Evolutionary conservation across 805 yeast genomes (phyloP).

Genomic region (Ogataea neopini): DNA sequence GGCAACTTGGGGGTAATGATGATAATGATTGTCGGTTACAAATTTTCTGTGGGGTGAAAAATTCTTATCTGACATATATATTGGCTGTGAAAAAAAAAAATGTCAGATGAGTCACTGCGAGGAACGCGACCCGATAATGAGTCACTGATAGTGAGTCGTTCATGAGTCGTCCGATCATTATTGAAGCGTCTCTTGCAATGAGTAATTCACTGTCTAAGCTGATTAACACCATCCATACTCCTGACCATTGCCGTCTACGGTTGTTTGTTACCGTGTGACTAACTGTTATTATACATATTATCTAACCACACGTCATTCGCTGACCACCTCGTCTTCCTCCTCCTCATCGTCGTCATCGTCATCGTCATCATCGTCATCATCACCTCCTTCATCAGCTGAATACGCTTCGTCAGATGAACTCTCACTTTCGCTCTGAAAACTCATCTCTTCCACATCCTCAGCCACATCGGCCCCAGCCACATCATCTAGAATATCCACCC

Average conservation of each 20-base stretch:
- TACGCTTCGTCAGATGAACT: slow-evolving; percentile 1
- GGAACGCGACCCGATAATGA: no score
- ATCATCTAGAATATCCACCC: background rate
- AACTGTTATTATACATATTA: no score
- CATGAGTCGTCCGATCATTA: no score
- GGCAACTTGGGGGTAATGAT: no score
- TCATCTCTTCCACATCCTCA: slow-evolving; percentile 1
- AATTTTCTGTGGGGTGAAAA: background rate
- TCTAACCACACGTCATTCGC: no score
- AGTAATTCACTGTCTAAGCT: no score
- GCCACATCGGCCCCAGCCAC: background rate
- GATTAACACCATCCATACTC: no score
- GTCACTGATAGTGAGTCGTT: no score
- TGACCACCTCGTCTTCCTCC: background rate
- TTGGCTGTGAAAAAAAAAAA: slow-evolving; percentile 1
- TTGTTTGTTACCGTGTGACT: no score
- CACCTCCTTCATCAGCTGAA: background rate
- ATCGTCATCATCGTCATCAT: background rate
- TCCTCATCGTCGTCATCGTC: background rate
- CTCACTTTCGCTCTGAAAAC: background rate
- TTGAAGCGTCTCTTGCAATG: no score
- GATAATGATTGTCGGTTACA: no score
- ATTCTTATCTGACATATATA: background rate
- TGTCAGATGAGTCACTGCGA: background rate
- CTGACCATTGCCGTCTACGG: no score